Evolutionary conservation across 140 eudicot genomes (phyloP).

Genomic region (Erigeron philadelphicus): DNA sequence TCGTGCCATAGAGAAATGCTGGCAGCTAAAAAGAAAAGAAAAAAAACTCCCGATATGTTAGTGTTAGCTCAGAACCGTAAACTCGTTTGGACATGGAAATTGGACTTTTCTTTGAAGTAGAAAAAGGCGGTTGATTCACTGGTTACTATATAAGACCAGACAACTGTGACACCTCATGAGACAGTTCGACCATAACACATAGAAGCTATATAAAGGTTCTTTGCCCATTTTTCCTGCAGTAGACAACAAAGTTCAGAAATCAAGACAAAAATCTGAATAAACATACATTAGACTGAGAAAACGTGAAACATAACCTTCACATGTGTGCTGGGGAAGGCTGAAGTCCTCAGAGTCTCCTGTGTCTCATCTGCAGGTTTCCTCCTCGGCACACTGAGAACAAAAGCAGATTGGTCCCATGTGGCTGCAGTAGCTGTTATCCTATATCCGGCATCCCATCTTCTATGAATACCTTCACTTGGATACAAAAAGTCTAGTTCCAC

Average conservation of each 20-base stretch:
- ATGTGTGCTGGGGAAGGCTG: constrained; percentile 85
- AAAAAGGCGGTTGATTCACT: neutral
- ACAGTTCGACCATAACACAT: constrained; percentile 87
- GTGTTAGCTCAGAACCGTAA: neutral
- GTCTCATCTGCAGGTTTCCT: constrained; percentile 68
- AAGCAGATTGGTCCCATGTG: constrained; percentile 76
- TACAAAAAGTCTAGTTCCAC: constrained; percentile 85
- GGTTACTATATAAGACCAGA: neutral
- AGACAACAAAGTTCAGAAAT: neutral
- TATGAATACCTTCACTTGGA: constrained; percentile 92
- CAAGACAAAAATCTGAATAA: neutral
- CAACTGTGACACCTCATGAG: constrained; percentile 41
- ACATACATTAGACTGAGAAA: neutral
- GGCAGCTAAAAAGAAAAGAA: neutral
- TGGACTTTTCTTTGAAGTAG: neutral
- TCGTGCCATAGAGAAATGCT: neutral
- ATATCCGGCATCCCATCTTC: constrained; percentile 86
- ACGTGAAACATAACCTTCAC: constrained; percentile 51
- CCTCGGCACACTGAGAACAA: constrained; percentile 76
- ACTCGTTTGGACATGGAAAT: neutral
- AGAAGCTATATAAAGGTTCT: constrained; percentile 71
- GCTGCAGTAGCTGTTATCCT: constrained; percentile 84
- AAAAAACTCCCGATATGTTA: neutral
- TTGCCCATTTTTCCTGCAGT: constrained; percentile 92
- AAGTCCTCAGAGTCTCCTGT: constrained; percentile 79